Percentiles rank a stretch among this genome's conserved stretches.
phyloP scores from a whole-genome alignment of 306 rosid genomes.

The Prinsepia uniflora region DNA sequence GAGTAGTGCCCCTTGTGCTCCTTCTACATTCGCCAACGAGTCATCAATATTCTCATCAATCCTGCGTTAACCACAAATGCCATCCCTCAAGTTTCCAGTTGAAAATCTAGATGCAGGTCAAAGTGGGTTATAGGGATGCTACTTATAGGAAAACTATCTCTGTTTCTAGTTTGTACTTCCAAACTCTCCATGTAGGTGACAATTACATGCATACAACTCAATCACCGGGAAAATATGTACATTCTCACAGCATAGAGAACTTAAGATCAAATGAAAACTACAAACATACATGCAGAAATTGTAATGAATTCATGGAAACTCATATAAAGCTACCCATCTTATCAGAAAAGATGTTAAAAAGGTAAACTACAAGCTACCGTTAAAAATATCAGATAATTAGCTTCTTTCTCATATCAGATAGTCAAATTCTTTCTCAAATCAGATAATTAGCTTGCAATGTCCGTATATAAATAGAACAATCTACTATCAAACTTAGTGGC shows the following conservation, averaged over 20 bases:
- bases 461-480: neutral
- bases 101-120: neutral
- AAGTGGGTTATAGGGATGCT: neutral
- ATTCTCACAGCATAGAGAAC: neutral
- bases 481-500: no score
- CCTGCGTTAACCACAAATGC: constrained; percentile 37
- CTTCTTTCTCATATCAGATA: neutral
- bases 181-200: neutral
- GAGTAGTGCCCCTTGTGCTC: constrained; percentile 88
- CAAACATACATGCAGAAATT: neutral
- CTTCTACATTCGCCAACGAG: constrained; percentile 84
- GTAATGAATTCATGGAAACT: neutral
- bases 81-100: constrained; percentile 7
- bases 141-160: neutral
- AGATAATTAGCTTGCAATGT: neutral
- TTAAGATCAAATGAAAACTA: neutral
- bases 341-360: neutral
- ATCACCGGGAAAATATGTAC: neutral
- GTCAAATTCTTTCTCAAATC: neutral
- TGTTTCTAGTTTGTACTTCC: neutral
- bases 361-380: neutral
- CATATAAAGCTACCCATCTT: neutral
- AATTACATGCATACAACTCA: neutral
- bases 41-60: constrained; percentile 99
- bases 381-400: neutral